Base-by-base conservation (phyloP, 441 rosid genomes). In the Adansonia grandidieri region DNA sequence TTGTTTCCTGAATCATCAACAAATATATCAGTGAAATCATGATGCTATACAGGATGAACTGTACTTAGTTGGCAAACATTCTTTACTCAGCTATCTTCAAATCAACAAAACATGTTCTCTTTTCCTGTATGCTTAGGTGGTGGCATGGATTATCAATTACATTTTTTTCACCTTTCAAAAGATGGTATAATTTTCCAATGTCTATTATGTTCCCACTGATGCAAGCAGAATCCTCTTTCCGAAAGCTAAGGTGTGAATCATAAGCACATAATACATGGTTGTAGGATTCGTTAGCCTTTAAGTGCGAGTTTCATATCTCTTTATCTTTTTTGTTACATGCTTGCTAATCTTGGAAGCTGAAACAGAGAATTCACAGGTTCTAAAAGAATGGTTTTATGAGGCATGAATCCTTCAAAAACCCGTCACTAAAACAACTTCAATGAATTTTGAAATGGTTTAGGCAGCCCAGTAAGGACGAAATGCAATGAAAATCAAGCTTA, bases 401-500 rank as follows among this genome's bases (percentile, higher is more conserved):
- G 40, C n/a, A 61, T 61, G 1, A 24, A 24, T 24, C 42, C n/a
- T 61, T 65, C 13, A 65, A 65, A 6, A 57, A 57, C 42, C 5
- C 11, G 0, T 57, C 20, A 24, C 62, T 57, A 57, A 19, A 57
- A 64, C 9, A 6, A 6, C 11, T 11, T 65, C 20, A 40, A 19
- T 32, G 48, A 14, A 65, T 37, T 32, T 32, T 32, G 32, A 37
- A 64, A 64, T 22, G 13, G 69, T 22, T 24, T n/a, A 48, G 42
- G 57, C 71, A 69, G 48, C n/a, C 11, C 17, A 72, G 53, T 47
- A 79, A 77, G 53, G 71, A 24, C 19, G 48, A 80, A 76, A 77
- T 73, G 74, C 42, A 69, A 58, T 32, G 22, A 73, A 19, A 71
- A 14, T 67, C 75, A 71, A 48, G 79, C 92, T 86, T 87, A 91